Conservation (phyloP, 2,329 filamentous ascomycete genomes). For the Aspergillus sp. region DNA sequence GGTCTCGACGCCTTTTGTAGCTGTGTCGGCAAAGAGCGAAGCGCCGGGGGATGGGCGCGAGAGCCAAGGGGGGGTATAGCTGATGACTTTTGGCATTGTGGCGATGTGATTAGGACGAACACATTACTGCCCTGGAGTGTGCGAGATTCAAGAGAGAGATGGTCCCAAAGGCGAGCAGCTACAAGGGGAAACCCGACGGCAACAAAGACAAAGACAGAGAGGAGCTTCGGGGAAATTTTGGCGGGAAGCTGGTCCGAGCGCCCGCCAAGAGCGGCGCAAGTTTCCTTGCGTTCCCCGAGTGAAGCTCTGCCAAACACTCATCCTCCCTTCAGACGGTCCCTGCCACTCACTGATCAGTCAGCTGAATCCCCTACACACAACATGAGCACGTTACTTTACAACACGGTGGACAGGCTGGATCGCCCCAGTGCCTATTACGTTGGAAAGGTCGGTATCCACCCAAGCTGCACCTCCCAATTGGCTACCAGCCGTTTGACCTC, state of each 20-base stretch:
- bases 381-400: slow-evolving; percentile 27
- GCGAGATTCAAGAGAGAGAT: not conserved
- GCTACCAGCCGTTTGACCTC: not conserved
- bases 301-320: not conserved
- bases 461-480: not conserved
- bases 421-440: slow-evolving; percentile 92
- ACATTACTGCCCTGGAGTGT: not conserved
- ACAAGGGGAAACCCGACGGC: not conserved
- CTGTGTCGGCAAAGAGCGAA: slow-evolving; percentile 66
- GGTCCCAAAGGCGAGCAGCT: not conserved
- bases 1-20: slow-evolving; percentile 40
- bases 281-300: slow-evolving; percentile 3
- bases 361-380: not conserved
- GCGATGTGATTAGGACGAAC: not conserved
- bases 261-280: slow-evolving; percentile 20
- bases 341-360: not conserved
- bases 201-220: not conserved
- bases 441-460: slow-evolving; percentile 60
- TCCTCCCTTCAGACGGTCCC: not conserved
- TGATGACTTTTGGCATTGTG: slow-evolving; percentile 79
- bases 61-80: slow-evolving; percentile 86
- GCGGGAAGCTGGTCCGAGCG: slow-evolving; percentile 5
- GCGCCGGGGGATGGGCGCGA: slow-evolving; percentile 74
- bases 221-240: slow-evolving; percentile 16
- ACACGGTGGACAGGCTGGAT: slow-evolving; percentile 87